Conservation (phyloP, 2,329 filamentous ascomycete genomes). For the Fusarium palustre region DNA sequence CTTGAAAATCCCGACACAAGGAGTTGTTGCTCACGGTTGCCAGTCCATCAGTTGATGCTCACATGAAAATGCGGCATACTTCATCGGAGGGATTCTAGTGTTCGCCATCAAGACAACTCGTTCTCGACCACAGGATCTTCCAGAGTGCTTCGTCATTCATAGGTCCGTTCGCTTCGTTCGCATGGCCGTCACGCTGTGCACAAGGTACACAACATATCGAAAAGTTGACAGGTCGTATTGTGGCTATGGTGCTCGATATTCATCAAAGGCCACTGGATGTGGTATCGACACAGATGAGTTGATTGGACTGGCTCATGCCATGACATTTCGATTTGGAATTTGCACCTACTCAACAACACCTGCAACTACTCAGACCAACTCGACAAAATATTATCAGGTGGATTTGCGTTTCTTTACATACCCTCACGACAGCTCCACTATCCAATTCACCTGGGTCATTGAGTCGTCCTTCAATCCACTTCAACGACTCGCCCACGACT, state of each 20-base stretch:
- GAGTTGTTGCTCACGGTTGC: background rate
- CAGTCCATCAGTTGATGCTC: background rate
- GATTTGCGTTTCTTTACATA: constrained; percentile 48
- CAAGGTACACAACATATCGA: constrained; percentile 2
- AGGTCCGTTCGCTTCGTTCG: constrained; percentile 6
- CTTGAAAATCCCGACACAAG: background rate
- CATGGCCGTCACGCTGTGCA: background rate
- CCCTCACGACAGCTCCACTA: constrained; percentile 46
- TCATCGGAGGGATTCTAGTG: background rate
- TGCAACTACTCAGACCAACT: constrained; percentile 26
- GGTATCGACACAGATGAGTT: background rate
- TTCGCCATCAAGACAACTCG: background rate
- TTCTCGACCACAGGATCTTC: background rate
- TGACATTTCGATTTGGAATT: constrained; percentile 21
- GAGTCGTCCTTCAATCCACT: constrained; percentile 41
- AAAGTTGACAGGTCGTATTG: background rate
- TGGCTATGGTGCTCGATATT: background rate
- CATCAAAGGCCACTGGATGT: background rate
- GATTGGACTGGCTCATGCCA: background rate
- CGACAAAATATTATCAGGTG: constrained; percentile 26
- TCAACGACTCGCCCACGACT: constrained; percentile 21
- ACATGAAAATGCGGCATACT: constrained; percentile 1
- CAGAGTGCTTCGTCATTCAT: background rate
- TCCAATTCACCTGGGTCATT: constrained; percentile 30
- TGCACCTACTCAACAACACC: constrained; percentile 26